Evolutionary conservation across 2,329 filamentous ascomycete genomes (phyloP).

Genomic region (Sporothrix mexicana): DNA sequence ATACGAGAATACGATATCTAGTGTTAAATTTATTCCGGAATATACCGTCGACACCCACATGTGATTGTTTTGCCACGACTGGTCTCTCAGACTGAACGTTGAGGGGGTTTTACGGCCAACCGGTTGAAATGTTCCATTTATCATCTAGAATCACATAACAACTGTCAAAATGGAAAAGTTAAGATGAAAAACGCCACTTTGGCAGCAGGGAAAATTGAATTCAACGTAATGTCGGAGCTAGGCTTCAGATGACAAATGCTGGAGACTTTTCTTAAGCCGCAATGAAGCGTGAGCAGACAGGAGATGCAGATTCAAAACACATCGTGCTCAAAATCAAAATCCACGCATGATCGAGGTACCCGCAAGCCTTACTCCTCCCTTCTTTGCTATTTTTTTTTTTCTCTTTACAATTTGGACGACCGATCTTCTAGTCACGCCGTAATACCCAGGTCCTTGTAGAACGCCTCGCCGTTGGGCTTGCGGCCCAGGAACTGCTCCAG

Average conservation of each 20-base stretch:
- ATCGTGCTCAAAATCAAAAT: no score
- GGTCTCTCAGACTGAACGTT: background rate
- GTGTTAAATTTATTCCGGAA: background rate
- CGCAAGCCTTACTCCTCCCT: no score
- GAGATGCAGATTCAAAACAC: no score
- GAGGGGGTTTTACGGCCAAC: no score
- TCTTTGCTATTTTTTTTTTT: no score
- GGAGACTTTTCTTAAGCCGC: no score
- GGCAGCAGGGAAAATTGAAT: no score
- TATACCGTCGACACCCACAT: background rate
- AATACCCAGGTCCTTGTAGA: conserved; percentile 77
- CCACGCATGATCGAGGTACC: no score
- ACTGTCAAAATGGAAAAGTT: background rate
- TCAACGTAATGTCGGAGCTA: background rate
- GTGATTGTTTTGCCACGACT: background rate
- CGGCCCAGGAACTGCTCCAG: conserved; percentile 79
- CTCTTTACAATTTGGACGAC: conserved; percentile 18
- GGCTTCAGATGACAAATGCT: background rate
- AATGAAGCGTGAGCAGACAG: no score
- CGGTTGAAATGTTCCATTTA: background rate
- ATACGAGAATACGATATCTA: background rate
- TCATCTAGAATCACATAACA: background rate
- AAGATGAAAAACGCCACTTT: no score
- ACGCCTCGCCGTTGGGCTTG: conserved; percentile 77
- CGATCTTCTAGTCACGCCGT: conserved; percentile 37